Percentiles rank a stretch among this genome's conserved stretches.
Evolutionary conservation across 2,329 filamentous ascomycete genomes (phyloP).

Genomic region (Neopestalotiopsis rosae): DNA sequence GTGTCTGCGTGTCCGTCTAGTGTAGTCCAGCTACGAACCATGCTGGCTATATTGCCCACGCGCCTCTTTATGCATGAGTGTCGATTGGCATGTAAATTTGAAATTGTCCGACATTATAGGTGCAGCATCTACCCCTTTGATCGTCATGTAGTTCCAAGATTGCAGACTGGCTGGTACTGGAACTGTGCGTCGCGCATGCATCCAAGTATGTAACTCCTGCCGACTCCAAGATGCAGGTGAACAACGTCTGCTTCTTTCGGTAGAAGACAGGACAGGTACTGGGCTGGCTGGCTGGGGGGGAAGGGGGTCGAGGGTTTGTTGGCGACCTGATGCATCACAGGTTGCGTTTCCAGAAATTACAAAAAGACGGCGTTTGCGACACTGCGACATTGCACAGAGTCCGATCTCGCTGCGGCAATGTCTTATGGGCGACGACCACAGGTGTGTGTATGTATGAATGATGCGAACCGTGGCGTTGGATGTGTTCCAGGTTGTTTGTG

Average conservation of each 20-base stretch:
- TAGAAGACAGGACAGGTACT: conserved; percentile 8
- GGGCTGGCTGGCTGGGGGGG: neutral
- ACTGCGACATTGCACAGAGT: conserved; percentile 20
- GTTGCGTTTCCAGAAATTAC: neutral
- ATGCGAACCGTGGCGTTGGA: conserved; percentile 12
- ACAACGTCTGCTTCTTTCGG: neutral
- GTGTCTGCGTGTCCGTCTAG: neutral
- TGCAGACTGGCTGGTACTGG: neutral
- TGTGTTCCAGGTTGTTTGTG: neutral
- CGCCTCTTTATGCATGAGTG: neutral
- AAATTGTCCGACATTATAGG: neutral
- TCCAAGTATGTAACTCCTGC: neutral
- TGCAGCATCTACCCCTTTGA: neutral
- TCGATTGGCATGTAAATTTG: neutral
- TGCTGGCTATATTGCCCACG: neutral
- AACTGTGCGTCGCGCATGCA: neutral
- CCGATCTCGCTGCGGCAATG: conserved; percentile 4
- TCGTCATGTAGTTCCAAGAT: neutral
- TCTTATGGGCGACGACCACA: neutral
- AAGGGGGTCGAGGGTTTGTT: neutral
- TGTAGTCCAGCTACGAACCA: neutral
- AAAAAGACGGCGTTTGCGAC: conserved; percentile 19
- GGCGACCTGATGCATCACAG: neutral
- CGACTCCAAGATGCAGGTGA: neutral
- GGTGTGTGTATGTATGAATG: neutral